A percentile compares a stretch with the other conserved stretches of the same genome.
phyloP scores from a whole-genome alignment of 2,329 filamentous ascomycete species.

The Seiridium cupressi region DNA sequence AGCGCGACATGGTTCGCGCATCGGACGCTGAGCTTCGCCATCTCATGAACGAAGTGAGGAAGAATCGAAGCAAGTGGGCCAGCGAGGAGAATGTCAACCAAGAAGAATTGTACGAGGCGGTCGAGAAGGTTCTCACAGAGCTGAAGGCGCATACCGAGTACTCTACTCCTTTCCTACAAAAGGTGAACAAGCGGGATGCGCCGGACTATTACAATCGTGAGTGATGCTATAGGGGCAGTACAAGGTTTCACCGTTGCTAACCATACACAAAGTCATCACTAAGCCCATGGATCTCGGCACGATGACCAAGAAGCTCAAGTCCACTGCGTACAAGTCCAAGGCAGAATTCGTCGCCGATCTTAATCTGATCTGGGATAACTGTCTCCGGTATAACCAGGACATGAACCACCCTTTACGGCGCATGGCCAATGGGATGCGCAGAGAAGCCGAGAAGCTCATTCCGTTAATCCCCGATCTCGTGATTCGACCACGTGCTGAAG shows the following conservation, averaged over 20 bases:
- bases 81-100: conserved; percentile 97
- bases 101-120: conserved; percentile 94
- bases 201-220: conserved; percentile 77
- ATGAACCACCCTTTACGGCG: conserved; percentile 83
- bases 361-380: conserved; percentile 96
- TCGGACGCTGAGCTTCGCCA: conserved; percentile 90
- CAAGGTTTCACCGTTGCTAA: no score
- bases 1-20: conserved; percentile 84
- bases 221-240: neutral
- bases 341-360: conserved; percentile 92
- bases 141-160: conserved; percentile 97
- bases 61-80: conserved; percentile 98
- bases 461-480: conserved; percentile 91
- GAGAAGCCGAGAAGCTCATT: conserved; percentile 94
- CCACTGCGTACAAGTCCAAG: conserved; percentile 79
- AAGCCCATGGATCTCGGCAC: conserved; percentile 96
- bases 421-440: conserved; percentile 94
- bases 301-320: conserved; percentile 97
- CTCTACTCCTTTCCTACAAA: conserved; percentile 89
- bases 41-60: conserved; percentile 94
- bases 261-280: conserved; percentile 68
- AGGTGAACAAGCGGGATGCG: conserved; percentile 95
- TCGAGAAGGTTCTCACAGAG: conserved; percentile 95
- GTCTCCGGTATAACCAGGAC: conserved; percentile 91
- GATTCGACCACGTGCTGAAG: conserved; percentile 87